Base-by-base conservation (phyloP, 2,329 filamentous ascomycete species). In the Sodiomyces alkalinus region DNA sequence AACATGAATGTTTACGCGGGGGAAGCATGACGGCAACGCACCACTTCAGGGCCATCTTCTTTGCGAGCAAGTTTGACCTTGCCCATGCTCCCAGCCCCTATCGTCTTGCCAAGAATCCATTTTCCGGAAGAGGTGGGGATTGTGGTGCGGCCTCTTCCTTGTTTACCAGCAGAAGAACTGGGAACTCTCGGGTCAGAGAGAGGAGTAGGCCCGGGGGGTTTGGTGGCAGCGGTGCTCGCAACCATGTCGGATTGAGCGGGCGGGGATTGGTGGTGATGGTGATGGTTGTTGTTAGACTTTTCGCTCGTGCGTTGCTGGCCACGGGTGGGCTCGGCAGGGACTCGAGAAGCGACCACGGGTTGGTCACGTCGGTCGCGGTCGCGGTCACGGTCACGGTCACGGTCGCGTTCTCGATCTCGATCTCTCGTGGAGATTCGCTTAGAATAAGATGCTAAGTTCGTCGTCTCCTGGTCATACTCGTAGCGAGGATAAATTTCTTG, bases 41-140 rank as follows among this genome's bases (percentile, higher is more conserved):
- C 83, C 73, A 94, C 81, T 60, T 96, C 90, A 42, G 79, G 80
- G 13, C 80, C 81, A 44, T 92, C 86, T 41, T 79, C 68, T 53
- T 92, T 92, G 44, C 81, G 81, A 15, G 90, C 90, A 40, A 98
- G 63, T 59, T 96, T 96, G 37, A 98, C 90, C 54, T 96, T 96
- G 39, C 90, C 90, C 90, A 98, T 98, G 53, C 87, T 96, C 28
- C 90, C 90, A 29, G 86, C 85, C 34, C 90, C 90, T 44, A 98
- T 90, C 4, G 90, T 96, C 63, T 96, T 96, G 34, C 87, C 87
- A 29, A 98, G 63, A 31, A 85, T 74, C 85, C 87, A 98, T 60
- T 86, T 83, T 33, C 90, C 90, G 9, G 86, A 85, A 26, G 80
- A 75, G 3, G 86, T 85, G 28, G 80, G 81, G 48, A 98, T 92